phyloP scores from a whole-genome alignment of 2,329 filamentous ascomycete species.

The Aspergillus vadensis region DNA sequence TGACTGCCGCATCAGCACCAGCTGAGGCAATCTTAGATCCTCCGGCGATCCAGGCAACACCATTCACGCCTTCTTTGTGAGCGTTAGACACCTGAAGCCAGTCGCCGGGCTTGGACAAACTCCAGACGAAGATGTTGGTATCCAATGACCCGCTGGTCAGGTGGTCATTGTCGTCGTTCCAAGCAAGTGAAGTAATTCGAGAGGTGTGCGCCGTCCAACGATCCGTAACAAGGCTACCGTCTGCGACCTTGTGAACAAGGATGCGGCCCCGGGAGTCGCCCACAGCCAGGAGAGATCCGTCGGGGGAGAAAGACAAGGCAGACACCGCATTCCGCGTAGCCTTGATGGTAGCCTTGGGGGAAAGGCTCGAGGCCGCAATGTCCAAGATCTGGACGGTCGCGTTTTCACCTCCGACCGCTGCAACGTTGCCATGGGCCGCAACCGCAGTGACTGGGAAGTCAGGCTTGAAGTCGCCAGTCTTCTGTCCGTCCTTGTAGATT shows the following conservation, averaged over 20 bases:
- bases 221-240: slow-evolving; percentile 76
- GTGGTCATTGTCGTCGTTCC: slow-evolving; percentile 76
- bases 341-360: slow-evolving; percentile 60
- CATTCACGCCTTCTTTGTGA: slow-evolving; percentile 94
- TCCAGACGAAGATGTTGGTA: slow-evolving; percentile 93
- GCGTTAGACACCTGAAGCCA: slow-evolving; percentile 82
- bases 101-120: slow-evolving; percentile 76
- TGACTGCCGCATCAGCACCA: slow-evolving; percentile 86
- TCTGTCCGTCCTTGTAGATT: slow-evolving; percentile 59
- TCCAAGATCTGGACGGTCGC: slow-evolving; percentile 76
- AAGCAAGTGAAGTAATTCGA: slow-evolving; percentile 68
- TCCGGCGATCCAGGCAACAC: slow-evolving; percentile 75
- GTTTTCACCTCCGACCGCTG: slow-evolving; percentile 76
- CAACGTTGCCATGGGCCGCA: slow-evolving; percentile 65
- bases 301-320: slow-evolving; percentile 76
- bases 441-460: slow-evolving; percentile 70
- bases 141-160: slow-evolving; percentile 84
- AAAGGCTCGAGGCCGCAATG: slow-evolving; percentile 58
- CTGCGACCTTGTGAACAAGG: slow-evolving; percentile 69
- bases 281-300: slow-evolving; percentile 75
- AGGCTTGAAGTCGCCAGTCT: slow-evolving; percentile 63
- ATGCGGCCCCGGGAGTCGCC: slow-evolving; percentile 88
- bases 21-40: slow-evolving; percentile 70
- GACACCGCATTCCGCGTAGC: slow-evolving; percentile 74
- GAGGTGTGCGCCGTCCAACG: slow-evolving; percentile 73